phyloP scores from a whole-genome alignment of 371 early-diverging fungal species.

The Batkoa obscura region DNA sequence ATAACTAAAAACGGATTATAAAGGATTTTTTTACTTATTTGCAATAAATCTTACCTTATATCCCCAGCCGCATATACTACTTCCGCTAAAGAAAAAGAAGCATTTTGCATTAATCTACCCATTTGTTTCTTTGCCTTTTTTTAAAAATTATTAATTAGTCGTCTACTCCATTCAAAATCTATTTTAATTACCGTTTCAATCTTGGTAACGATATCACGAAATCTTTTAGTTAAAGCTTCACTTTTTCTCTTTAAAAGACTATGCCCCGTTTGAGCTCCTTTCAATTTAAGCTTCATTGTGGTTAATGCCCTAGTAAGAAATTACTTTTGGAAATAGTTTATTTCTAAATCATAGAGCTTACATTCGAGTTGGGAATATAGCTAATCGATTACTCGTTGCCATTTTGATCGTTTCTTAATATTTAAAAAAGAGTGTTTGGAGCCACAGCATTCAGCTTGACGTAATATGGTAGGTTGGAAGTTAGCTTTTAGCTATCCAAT shows the following conservation, averaged over 20 bases:
- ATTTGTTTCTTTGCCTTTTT: slow-evolving; percentile 67
- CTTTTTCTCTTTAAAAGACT: slow-evolving; percentile 92
- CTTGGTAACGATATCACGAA: slow-evolving; percentile 83
- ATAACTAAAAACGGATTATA: slow-evolving; percentile 28
- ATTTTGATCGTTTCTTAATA: not conserved
- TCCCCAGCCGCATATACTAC: slow-evolving; percentile 96
- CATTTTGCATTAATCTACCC: slow-evolving; percentile 93
- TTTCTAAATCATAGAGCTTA: slow-evolving; percentile 14
- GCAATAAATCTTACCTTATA: slow-evolving; percentile 37
- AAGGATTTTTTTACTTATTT: not conserved
- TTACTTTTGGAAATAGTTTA: not conserved
- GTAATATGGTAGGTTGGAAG: not conserved
- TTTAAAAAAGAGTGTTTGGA: too few relatives aligned
- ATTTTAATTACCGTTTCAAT: slow-evolving; percentile 56
- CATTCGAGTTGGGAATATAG: slow-evolving; percentile 78
- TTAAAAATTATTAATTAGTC: not conserved
- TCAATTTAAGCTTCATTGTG: slow-evolving; percentile 83
- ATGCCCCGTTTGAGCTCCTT: slow-evolving; percentile 98
- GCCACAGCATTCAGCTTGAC: too few relatives aligned
- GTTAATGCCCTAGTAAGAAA: slow-evolving; percentile 58
- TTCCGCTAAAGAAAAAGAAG: slow-evolving; percentile 94
- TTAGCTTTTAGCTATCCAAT: not conserved
- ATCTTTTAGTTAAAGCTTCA: slow-evolving; percentile 94
- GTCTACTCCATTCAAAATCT: not conserved
- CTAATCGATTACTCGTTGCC: slow-evolving; percentile 4